Evolutionary conservation across 495 filamentous ascomycete genomes (phyloP), one percentile per base, ranked within the genome.

Genomic region (Rostrohypoxylon terebratum): DNA sequence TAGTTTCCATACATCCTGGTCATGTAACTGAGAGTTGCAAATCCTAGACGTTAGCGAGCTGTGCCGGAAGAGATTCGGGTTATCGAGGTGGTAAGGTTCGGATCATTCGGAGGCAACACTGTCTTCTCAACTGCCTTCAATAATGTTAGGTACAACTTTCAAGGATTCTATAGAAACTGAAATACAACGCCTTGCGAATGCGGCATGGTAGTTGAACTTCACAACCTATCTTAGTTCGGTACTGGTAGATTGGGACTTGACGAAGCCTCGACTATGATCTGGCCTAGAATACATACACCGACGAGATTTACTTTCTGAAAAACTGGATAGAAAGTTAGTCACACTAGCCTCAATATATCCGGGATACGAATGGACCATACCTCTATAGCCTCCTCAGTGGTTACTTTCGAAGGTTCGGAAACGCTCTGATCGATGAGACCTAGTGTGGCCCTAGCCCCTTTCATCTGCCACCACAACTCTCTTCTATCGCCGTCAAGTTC

Each of bases 401-500:
- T 86, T 1, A 94, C 89, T 6, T 87, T 83, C 11, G 90, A 92
- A 4, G 82, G 78, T 36, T 90, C 87, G 3, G 85, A 87, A 66
- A 85, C 79, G 21, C 77, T 82, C 68, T 85, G 83, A 53, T 91
- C 90, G 75, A 98, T 89, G 72, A 98, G 81, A 0, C 94, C 92
- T 44, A 98, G 74, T 76, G 83, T 87, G 14, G 83, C 86, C 75
- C 82, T 88, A 13, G 83, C 87, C 53, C 83, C 86, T 73, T 91
- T 81, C 36, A 97, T 80, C 66, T 89, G 80, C 83, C 86, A 92
- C 93, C 93, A 98, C 81, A 98, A 86, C 76, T 96, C 94, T 67
- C 83, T 86, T 36, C 94, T 86, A 76, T 97, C 90, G 0, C 94
- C 96, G 60, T 90, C 89, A n/a, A 98, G 78, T 74, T 93, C 87